Base-by-base conservation (phyloP, 495 filamentous ascomycete genomes). In the Monascus purpureus region DNA sequence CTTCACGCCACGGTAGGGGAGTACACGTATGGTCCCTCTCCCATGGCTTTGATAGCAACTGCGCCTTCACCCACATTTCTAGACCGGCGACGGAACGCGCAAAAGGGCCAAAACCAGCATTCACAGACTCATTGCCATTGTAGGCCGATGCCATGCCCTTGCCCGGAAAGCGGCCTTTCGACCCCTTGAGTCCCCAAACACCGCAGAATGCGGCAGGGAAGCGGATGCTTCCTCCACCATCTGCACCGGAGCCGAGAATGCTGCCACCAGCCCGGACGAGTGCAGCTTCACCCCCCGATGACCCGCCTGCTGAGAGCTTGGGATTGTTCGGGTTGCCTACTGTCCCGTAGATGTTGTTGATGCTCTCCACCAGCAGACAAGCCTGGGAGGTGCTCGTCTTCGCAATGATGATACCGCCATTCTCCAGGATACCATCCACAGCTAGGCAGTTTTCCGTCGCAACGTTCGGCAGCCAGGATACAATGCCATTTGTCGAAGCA, bases 141-240 rank as follows among this genome's bases (percentile, higher is more conserved):
- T n/a, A n/a, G n/a, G n/a, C n/a, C n/a, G n/a, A n/a, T n/a, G n/a
- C n/a, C n/a, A n/a, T n/a, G n/a, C n/a, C n/a, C n/a, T n/a, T n/a
- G n/a, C n/a, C n/a, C n/a, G n/a, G n/a, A n/a, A n/a, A n/a, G n/a
- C n/a, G n/a, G n/a, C n/a, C n/a, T n/a, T n/a, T n/a, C n/a, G n/a
- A n/a, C n/a, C n/a, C n/a, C n/a, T n/a, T n/a, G n/a, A n/a, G n/a
- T n/a, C n/a, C n/a, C n/a, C n/a, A n/a, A n/a, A n/a, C n/a, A n/a
- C 67, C 67, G 27, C 61, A 66, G 5, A 64, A 48, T 1, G 63
- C 54, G 17, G 66, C 52, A 0, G 71, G 72, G 2, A 76, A 61
- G 11, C 72, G 61, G 18, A 77, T 66, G 35, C 63, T 69, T 4
- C 73, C 73, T n/a, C 70, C 73, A 39, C 74, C 70, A 38, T 77